Percentiles rank a stretch among this genome's conserved stretches.
Conservation (phyloP, 768 basidiomycete genomes). For the Sarcodon sp. region DNA sequence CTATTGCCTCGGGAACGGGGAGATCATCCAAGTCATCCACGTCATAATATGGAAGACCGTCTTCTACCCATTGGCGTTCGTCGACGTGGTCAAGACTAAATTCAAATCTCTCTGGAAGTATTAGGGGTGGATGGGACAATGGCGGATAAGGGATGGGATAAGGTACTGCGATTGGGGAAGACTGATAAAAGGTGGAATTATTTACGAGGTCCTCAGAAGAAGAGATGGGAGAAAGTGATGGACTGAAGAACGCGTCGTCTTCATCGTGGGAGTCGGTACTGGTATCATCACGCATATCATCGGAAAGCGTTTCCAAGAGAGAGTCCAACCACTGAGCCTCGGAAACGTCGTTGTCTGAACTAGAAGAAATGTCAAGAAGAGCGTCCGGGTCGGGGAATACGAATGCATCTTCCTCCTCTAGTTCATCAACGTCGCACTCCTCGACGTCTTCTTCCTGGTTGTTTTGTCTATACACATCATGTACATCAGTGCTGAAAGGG, state of each 20-base stretch:
- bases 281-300: conserved; percentile 54
- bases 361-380: conserved; percentile 23
- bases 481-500: background rate
- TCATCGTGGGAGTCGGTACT: conserved; percentile 50
- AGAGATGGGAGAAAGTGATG: conserved; percentile 56
- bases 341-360: conserved; percentile 29
- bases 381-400: conserved; percentile 71
- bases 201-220: conserved; percentile 64
- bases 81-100: conserved; percentile 16
- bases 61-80: conserved; percentile 30
- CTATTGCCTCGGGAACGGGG: conserved; percentile 68
- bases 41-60: conserved; percentile 42
- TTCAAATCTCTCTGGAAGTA: conserved; percentile 38
- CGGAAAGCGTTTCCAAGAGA: conserved; percentile 58
- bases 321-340: conserved; percentile 81
- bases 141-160: conserved; percentile 62
- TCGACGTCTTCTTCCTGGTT: conserved; percentile 28
- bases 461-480: conserved; percentile 15
- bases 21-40: conserved; percentile 55
- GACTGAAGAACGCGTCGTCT: conserved; percentile 43
- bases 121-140: conserved; percentile 38
- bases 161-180: conserved; percentile 30
- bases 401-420: conserved; percentile 49
- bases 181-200: conserved; percentile 33
- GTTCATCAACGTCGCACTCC: conserved; percentile 14